These are phyloP conservation scores for Candolleomyces efflorescens DNA, from an alignment of 768 basidiomycete species.

Conservation along the genomic window DNA sequence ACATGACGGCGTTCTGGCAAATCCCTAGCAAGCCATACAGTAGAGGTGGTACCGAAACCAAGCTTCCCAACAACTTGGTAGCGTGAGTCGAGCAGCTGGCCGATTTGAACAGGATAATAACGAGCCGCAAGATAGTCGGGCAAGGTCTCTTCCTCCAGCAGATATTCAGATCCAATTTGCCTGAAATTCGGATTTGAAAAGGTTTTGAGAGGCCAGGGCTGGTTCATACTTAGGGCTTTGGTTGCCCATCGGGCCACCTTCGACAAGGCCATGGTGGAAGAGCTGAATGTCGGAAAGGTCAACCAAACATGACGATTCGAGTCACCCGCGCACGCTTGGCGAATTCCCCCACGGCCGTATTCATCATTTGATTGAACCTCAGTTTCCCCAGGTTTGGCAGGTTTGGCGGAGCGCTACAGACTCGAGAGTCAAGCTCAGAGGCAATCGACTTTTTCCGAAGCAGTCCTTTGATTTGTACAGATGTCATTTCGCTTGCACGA, in stretches of 20 bases:
- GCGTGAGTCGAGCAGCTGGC: slow-evolving; percentile 23
- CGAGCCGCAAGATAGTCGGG: slow-evolving; percentile 15
- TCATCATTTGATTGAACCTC: too few species aligned
- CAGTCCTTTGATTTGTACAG: too few species aligned
- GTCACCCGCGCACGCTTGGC: too few species aligned
- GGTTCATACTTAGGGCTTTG: not conserved
- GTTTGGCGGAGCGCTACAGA: too few species aligned
- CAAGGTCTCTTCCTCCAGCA: slow-evolving; percentile 23
- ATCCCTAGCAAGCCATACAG: slow-evolving; percentile 26
- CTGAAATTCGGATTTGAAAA: not conserved
- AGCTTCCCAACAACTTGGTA: slow-evolving; percentile 31
- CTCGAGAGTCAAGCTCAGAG: too few species aligned
- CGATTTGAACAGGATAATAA: slow-evolving; percentile 28
- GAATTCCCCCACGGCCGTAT: too few species aligned
- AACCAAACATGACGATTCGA: too few species aligned
- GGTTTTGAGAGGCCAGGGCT: not conserved
- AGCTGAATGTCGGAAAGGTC: too few species aligned
- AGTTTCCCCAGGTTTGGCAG: too few species aligned
- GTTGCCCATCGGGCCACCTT: not conserved
- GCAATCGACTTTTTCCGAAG: too few species aligned
- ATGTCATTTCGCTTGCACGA: too few species aligned
- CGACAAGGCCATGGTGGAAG: too few species aligned
- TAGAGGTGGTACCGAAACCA: slow-evolving; percentile 24
- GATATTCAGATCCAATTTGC: not conserved
- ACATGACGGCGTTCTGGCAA: slow-evolving; percentile 12